Base-by-base conservation (phyloP, 2,329 filamentous ascomycete genomes). In the Cladosporium sp. region DNA sequence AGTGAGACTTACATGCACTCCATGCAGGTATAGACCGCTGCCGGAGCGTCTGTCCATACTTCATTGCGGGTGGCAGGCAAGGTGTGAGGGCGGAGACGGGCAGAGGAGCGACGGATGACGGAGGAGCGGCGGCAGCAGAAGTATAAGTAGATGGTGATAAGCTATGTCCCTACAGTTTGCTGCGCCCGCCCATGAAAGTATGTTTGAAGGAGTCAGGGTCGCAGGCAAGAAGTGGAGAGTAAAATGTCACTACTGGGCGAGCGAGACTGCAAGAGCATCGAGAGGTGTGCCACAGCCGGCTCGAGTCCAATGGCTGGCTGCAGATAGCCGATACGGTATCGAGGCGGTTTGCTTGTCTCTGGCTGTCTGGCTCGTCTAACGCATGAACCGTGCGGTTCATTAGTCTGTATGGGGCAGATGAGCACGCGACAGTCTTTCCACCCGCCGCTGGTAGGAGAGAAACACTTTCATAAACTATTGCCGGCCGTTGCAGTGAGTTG, bases 1-100 rank as follows among this genome's bases (percentile, higher is more conserved):
- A 5, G 12, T 15, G 17, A 27, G 24, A 51, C 48, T 44, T 27
- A 51, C 48, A 52, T 36, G 50, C 50, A 62, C 80, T 86, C 88
- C 88, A 93, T 80, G 86, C 83, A 56, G 88, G 87, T 63, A 90
- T 87, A 41, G 87, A 91, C 67, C 87, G 80, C 69, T 82, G 78
- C 65, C 85, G 82, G 55, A 93, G 78, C 54, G 82, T 85, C 57
- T 87, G 77, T 56, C 86, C 85, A 79, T 86, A 89, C 76, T 89
- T 89, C 86, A 89, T 89, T 27, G 37, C 22, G 37, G 18, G 13
- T 20, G 45, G 45, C 12, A 20, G 37, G 37, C 22, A 13, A 30
- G 34, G 17, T n/a, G 29, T 17, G 36, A 9, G 11, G 20, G 11
- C 9, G 30, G 18, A 9, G 45, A 17, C 36, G 37, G 38, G 20